A percentile compares a stretch with the other conserved stretches of the same genome.
Conservation (phyloP, 768 basidiomycete genomes). For the Suillus sp. region DNA sequence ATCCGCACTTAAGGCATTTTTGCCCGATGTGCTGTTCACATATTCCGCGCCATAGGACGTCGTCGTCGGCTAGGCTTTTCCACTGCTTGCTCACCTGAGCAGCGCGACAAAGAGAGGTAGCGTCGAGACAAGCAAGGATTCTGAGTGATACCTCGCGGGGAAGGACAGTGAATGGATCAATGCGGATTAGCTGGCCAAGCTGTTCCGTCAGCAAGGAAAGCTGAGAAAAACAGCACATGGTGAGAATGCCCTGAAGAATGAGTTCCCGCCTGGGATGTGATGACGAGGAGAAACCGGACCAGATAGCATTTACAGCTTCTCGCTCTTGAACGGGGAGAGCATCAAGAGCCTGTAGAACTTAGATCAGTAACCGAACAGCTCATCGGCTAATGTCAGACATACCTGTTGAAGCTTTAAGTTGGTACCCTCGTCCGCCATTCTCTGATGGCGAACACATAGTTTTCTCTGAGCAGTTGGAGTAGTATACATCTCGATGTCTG, state of each 20-base stretch:
- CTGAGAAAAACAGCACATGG: slow-evolving; percentile 99
- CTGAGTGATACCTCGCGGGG: slow-evolving; percentile 89
- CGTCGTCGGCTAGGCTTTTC: slow-evolving; percentile 91
- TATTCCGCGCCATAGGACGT: slow-evolving; percentile 92
- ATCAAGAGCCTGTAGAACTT: slow-evolving; percentile 75
- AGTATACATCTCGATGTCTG: slow-evolving; percentile 21
- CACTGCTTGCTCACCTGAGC: slow-evolving; percentile 88
- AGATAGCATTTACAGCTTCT: slow-evolving; percentile 85
- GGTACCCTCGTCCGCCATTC: slow-evolving; percentile 96
- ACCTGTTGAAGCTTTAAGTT: slow-evolving; percentile 92
- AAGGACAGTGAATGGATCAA: slow-evolving; percentile 90
- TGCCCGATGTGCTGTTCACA: slow-evolving; percentile 99
- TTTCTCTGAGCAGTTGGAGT: slow-evolving; percentile 60
- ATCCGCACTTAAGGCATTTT: slow-evolving; percentile 95
- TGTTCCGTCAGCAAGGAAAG: slow-evolving; percentile 94
- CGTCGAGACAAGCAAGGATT: slow-evolving; percentile 87
- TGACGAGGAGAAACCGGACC: slow-evolving; percentile 96
- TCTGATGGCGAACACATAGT: slow-evolving; percentile 89
- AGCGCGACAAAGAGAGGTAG: slow-evolving; percentile 89
- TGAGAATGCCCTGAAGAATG: slow-evolving; percentile 94
- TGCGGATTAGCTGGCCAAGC: slow-evolving; percentile 87
- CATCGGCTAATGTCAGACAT: slow-evolving; percentile 12
- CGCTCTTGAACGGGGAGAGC: slow-evolving; percentile 84
- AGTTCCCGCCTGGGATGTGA: slow-evolving; percentile 88
- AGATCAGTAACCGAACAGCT: slow-evolving; percentile 15